Evolutionary conservation across 2,329 filamentous ascomycete species (phyloP).

Genomic region (Plectosphaerella cucumerina): DNA sequence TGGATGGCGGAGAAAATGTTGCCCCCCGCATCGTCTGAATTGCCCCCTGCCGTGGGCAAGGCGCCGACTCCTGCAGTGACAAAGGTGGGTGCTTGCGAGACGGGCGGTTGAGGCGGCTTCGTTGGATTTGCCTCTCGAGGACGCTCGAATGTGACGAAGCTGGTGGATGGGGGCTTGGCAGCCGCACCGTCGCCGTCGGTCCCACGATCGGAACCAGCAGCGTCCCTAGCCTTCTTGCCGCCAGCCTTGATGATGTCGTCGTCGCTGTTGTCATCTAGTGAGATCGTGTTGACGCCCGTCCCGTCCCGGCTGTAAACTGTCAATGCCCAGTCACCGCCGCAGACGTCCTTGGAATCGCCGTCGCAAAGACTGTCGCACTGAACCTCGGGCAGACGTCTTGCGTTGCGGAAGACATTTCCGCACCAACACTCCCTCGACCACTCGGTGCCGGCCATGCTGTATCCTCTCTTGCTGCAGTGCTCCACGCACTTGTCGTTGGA

Average conservation of each 20-base stretch:
- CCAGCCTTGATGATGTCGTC: neutral
- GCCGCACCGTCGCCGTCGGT: neutral
- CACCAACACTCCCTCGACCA: constrained; percentile 50
- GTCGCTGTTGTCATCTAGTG: constrained; percentile 5
- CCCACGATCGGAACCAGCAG: neutral
- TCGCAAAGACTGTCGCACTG: constrained; percentile 10
- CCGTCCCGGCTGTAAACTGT: constrained; percentile 12
- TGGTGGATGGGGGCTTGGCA: neutral
- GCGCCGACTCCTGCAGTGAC: neutral
- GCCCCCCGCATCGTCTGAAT: neutral
- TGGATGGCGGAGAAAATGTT: constrained; percentile 6
- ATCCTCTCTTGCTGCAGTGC: constrained; percentile 37
- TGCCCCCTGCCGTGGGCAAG: neutral
- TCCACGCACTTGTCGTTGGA: constrained; percentile 44
- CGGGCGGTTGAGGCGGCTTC: too few species aligned
- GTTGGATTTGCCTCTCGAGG: neutral
- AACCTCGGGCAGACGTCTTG: constrained; percentile 7
- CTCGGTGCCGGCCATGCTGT: constrained; percentile 44
- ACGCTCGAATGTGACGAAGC: neutral
- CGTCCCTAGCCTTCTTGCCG: neutral
- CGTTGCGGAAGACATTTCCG: constrained; percentile 19
- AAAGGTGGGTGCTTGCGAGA: neutral
- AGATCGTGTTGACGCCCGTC: constrained; percentile 2
- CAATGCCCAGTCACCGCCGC: constrained; percentile 11
- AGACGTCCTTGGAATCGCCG: constrained; percentile 7